Evolutionary conservation across 768 basidiomycete species (phyloP).

Genomic region (Leccinum longicurvipes): DNA sequence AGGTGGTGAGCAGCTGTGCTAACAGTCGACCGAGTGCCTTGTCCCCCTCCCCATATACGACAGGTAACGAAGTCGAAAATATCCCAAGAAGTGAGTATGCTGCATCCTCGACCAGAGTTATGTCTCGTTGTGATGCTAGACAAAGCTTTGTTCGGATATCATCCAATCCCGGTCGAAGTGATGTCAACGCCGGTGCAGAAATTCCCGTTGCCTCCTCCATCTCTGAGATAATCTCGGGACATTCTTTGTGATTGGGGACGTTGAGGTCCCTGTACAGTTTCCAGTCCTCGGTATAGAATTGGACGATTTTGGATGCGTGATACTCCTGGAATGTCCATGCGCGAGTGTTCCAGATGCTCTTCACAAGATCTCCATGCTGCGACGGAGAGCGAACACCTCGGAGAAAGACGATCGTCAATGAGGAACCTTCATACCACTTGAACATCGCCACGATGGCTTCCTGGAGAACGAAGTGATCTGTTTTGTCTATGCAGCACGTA

Average conservation of each 20-base stretch:
- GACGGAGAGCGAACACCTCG: not conserved
- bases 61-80: too few species aligned
- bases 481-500: too few species aligned
- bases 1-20: too few species aligned
- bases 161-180: too few species aligned
- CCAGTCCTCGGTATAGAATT: constrained; percentile 6
- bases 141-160: too few species aligned
- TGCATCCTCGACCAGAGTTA: too few species aligned
- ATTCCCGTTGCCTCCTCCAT: constrained; percentile 4
- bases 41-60: too few species aligned
- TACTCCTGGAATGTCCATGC: constrained; percentile 9
- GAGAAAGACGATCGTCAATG: constrained; percentile 4
- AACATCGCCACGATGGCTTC: constrained; percentile 7
- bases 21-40: too few species aligned
- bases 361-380: not conserved
- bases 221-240: constrained; percentile 1
- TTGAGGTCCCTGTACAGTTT: not conserved
- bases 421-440: constrained; percentile 9
- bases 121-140: too few species aligned
- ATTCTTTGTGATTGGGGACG: constrained; percentile 6
- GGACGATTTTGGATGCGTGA: constrained; percentile 2
- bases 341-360: constrained; percentile 6
- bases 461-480: too few species aligned
- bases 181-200: too few species aligned
- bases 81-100: too few species aligned